Evolutionary conservation across 176 grass and related monocot species (phyloP).

Genomic region (Oryza punctata): DNA sequence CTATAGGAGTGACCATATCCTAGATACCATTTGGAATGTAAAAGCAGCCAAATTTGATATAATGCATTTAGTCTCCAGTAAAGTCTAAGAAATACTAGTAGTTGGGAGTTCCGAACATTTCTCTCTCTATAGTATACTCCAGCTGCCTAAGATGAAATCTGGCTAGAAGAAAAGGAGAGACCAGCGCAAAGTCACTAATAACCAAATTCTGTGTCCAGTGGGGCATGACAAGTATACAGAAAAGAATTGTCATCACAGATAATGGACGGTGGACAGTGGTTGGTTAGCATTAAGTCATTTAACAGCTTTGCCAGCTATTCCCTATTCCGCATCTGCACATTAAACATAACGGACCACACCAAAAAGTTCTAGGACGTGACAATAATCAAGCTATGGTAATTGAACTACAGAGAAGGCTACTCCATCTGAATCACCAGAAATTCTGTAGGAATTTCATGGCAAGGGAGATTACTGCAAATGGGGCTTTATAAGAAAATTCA

Average conservation of each 20-base stretch:
- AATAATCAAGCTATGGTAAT: not conserved
- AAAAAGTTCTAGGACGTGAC: not conserved
- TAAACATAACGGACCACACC: conserved; percentile 1
- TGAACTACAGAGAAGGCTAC: not conserved
- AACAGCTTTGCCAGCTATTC: conserved; percentile 27
- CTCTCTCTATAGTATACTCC: not conserved
- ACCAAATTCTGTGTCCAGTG: not conserved
- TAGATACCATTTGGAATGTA: not conserved
- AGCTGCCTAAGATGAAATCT: not conserved
- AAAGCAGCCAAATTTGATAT: too few species aligned
- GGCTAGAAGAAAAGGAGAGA: not conserved
- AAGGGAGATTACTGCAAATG: not conserved
- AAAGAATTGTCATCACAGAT: not conserved
- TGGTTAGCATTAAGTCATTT: conserved; percentile 24
- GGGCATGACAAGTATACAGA: too few species aligned
- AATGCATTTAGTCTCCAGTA: not conserved
- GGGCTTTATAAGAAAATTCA: not conserved
- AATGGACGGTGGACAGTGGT: conserved; percentile 32
- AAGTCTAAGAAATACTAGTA: not conserved
- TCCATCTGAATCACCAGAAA: not conserved
- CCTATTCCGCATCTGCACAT: not conserved
- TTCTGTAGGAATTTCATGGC: not conserved
- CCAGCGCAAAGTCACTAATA: not conserved
- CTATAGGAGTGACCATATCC: not conserved
- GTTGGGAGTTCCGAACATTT: not conserved